Evolutionary conservation across 2,329 filamentous ascomycete genomes (phyloP).

Genomic region (Nakataea oryzae): DNA sequence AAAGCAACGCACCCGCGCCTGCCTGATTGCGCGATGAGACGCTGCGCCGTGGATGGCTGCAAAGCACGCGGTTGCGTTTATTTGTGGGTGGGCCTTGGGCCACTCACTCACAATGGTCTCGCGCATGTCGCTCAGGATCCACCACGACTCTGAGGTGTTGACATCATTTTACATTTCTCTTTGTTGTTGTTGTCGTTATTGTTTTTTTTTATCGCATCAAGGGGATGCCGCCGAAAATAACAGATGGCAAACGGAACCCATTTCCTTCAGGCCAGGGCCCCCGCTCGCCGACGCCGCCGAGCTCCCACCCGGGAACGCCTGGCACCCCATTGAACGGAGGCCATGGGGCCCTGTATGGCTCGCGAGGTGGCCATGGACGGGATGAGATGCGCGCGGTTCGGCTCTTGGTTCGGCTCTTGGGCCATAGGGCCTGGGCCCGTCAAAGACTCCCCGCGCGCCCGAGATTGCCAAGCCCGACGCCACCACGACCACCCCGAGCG

Average conservation of each 20-base stretch:
- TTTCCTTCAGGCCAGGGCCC: slow-evolving; percentile 37
- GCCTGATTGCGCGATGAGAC: no score
- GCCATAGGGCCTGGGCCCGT: background rate
- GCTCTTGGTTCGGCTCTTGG: slow-evolving; percentile 6
- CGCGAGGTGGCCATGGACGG: slow-evolving; percentile 20
- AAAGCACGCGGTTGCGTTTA: no score
- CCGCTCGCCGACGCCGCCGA: slow-evolving; percentile 25
- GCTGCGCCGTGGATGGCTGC: no score
- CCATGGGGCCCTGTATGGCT: slow-evolving; percentile 44
- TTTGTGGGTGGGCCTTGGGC: no score
- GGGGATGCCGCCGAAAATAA: no score
- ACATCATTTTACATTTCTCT: no score
- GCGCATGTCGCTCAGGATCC: no score
- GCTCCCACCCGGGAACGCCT: slow-evolving; percentile 32
- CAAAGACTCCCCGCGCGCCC: background rate
- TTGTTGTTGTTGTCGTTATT: background rate
- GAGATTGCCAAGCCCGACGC: background rate
- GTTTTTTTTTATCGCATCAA: no score
- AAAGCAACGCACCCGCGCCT: no score
- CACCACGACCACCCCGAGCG: background rate
- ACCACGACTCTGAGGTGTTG: no score
- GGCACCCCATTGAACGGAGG: slow-evolving; percentile 43
- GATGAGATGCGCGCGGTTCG: slow-evolving; percentile 9
- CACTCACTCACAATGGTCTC: no score
- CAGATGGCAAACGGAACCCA: slow-evolving; percentile 22